A percentile compares a stretch with the other conserved stretches of the same genome.
phyloP scores from a whole-genome alignment of 371 early-diverging fungal genomes.

The Umbelopsis sp. region DNA sequence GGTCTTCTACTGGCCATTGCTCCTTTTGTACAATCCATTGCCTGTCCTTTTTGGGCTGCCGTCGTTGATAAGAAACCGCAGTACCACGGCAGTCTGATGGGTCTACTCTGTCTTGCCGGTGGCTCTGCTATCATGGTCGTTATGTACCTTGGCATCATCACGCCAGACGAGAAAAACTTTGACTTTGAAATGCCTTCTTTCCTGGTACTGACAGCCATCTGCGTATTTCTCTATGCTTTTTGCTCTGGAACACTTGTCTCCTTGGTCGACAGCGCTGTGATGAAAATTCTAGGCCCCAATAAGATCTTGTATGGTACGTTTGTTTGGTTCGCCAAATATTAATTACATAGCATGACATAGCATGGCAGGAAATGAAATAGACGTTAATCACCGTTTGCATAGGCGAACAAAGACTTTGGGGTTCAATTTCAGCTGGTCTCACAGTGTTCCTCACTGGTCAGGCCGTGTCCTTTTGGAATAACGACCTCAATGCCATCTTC shows the following conservation, averaged over 20 bases:
- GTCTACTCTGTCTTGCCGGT: conserved; percentile 37
- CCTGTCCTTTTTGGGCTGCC: conserved; percentile 49
- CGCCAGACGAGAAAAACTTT: not conserved
- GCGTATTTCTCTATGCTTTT: conserved; percentile 34
- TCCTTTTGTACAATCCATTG: conserved; percentile 49
- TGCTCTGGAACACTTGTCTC: conserved; percentile 46
- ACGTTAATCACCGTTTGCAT: not conserved
- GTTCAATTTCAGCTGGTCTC: conserved; percentile 11
- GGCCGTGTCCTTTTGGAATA: not conserved
- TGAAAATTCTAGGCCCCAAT: conserved; percentile 53
- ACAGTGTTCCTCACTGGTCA: conserved; percentile 11
- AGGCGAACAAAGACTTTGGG: conserved; percentile 19
- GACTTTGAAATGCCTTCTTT: conserved; percentile 24
- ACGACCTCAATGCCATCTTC: conserved; percentile 5
- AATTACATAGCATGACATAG: not conserved
- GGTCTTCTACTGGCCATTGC: conserved; percentile 51
- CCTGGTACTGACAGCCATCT: conserved; percentile 30
- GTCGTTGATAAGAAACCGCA: conserved; percentile 43
- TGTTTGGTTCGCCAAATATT: not conserved
- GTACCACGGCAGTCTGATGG: conserved; percentile 45
- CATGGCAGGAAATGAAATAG: too few species aligned
- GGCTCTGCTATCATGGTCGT: conserved; percentile 41
- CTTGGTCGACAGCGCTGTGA: conserved; percentile 52
- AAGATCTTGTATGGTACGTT: conserved; percentile 48
- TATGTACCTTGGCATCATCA: conserved; percentile 3